Evolutionary conservation across 371 early-diverging fungal genomes (phyloP).

Genomic region (Mucor racemosus): DNA sequence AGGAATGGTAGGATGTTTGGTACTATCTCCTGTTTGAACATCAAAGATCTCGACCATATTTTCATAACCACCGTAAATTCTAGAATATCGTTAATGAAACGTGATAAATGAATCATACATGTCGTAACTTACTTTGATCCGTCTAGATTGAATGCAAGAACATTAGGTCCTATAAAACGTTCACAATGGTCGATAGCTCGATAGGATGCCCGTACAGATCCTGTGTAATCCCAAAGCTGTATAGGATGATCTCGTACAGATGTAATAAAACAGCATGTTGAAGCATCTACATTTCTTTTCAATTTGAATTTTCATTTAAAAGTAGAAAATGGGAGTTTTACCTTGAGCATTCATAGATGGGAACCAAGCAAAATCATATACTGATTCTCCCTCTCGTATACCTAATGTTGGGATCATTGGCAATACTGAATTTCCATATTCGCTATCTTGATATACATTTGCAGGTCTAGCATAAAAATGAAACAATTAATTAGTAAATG

Average conservation of each 20-base stretch:
- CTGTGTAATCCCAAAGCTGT: conserved; percentile 72
- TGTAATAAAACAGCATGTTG: conserved; percentile 67
- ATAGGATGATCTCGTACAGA: conserved; percentile 74
- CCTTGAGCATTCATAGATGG: conserved; percentile 69
- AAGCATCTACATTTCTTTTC: conserved; percentile 47
- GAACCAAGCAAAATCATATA: conserved; percentile 73
- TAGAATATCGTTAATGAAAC: conserved; percentile 13
- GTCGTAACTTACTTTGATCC: conserved; percentile 62
- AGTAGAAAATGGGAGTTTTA: conserved; percentile 9
- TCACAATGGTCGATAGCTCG: conserved; percentile 69
- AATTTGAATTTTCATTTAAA: too few species aligned
- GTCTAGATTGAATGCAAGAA: conserved; percentile 65
- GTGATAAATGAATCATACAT: too few species aligned
- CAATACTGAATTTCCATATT: conserved; percentile 6
- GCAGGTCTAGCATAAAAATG: conserved; percentile 18
- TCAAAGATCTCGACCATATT: conserved; percentile 76
- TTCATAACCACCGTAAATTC: conserved; percentile 73
- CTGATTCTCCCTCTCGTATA: conserved; percentile 60
- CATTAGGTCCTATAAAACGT: conserved; percentile 66
- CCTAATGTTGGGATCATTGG: conserved; percentile 41
- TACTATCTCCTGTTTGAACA: conserved; percentile 48
- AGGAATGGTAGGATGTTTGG: conserved; percentile 58
- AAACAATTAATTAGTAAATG: background rate
- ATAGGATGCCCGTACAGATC: conserved; percentile 66
- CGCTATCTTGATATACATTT: conserved; percentile 34